phyloP scores from a whole-genome alignment of 2,329 filamentous ascomycete species.

The Fusarium pilosicola region DNA sequence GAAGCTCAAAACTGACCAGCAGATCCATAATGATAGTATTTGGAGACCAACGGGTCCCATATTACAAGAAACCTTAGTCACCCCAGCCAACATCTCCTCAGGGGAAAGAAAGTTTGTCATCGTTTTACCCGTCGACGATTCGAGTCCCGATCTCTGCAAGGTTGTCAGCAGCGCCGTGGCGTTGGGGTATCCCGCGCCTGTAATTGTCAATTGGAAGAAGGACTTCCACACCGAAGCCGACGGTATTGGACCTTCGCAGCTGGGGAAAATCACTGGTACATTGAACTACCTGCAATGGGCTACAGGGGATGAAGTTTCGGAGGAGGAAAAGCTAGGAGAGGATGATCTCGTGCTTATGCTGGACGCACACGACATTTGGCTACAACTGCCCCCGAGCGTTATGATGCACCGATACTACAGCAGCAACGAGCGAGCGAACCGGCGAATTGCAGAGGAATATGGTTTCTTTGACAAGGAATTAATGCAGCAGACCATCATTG shows the following conservation, averaged over 20 bases:
- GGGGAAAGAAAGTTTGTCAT: slow-evolving; percentile 41
- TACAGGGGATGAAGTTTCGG: slow-evolving; percentile 13
- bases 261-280: slow-evolving; percentile 46
- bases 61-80: slow-evolving; percentile 3
- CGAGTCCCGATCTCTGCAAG: slow-evolving; percentile 46
- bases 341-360: slow-evolving; percentile 45
- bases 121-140: slow-evolving; percentile 38
- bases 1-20: slow-evolving; percentile 6
- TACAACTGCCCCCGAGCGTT: slow-evolving; percentile 45
- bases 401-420: slow-evolving; percentile 43
- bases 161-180: slow-evolving; percentile 43
- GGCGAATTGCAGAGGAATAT: slow-evolving; percentile 29
- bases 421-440: slow-evolving; percentile 37
- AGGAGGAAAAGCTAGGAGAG: slow-evolving; percentile 34
- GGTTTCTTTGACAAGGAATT: slow-evolving; percentile 28
- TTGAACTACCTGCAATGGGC: slow-evolving; percentile 44
- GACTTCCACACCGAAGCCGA: slow-evolving; percentile 38
- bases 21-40: slow-evolving; percentile 35
- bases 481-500: slow-evolving; percentile 41
- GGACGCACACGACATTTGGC: slow-evolving; percentile 48
- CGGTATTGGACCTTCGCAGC: slow-evolving; percentile 42
- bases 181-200: slow-evolving; percentile 44
- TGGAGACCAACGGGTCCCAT: slow-evolving; percentile 23
- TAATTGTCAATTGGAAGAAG: slow-evolving; percentile 47
- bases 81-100: slow-evolving; percentile 9